Conservation (phyloP, 2,329 filamentous ascomycete species). For the Davidsoniella australis region DNA sequence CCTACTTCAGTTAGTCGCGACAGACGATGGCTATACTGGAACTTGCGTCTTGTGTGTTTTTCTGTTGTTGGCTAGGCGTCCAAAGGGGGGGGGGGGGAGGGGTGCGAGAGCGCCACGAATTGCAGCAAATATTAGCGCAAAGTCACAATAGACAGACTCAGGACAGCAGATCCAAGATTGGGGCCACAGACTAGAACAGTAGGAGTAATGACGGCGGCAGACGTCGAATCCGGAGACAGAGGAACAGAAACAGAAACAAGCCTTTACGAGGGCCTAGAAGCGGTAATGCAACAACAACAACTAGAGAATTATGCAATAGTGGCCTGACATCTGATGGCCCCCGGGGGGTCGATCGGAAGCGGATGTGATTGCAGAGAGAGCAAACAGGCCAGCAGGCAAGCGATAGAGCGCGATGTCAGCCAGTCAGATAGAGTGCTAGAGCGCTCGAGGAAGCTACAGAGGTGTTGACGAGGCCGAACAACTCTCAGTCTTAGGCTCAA, state of each 20-base stretch:
- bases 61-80: no score
- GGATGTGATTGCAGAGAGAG: conserved; percentile 12
- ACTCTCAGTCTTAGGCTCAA: background rate
- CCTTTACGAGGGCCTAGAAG: background rate
- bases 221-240: background rate
- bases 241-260: background rate
- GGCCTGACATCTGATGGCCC: conserved; percentile 12
- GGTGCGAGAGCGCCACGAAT: no score
- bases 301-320: conserved; percentile 12
- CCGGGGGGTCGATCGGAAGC: conserved; percentile 11
- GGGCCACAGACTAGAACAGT: no score
- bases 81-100: no score
- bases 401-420: background rate
- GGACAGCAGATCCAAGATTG: no score
- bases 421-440: no score
- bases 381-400: background rate
- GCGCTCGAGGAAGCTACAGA: background rate
- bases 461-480: background rate
- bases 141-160: no score
- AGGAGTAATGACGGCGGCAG: no score
- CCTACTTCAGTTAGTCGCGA: no score
- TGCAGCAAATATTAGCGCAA: no score
- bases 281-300: background rate
- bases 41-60: no score
- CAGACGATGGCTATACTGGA: no score